Base-by-base conservation (phyloP, 495 filamentous ascomycete genomes). In the Hypoxylon trugodes region DNA sequence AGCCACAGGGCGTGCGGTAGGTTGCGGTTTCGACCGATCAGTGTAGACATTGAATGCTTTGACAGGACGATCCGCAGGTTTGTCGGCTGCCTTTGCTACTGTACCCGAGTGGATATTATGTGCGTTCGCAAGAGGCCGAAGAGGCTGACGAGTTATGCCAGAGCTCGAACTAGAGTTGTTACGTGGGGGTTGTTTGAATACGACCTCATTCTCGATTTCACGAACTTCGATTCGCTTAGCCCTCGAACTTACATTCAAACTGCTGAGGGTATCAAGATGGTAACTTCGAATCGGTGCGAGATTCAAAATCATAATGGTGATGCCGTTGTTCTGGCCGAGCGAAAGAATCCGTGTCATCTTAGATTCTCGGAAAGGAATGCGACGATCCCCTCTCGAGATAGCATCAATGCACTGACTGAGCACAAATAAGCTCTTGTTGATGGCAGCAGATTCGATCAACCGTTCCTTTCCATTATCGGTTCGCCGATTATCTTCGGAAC, bases 261-360 rank as follows among this genome's bases (percentile, higher is more conserved):
- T 96, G 73, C 90, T 94, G 4, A 98, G 81, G 0, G 95, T 97
- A 73, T 98, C 95, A 42, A 97, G 79, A 64, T 98, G 95, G 67
- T 96, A 98, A 55, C 88, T 92, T 63, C 86, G 87, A 45, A 90
- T 81, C 4, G 90, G 92, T 0, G 95, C 93, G 0, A 98, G 83
- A 69, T 97, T 98, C 32, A 98, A 81, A 53, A 98, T 95, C 95
- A 98, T 98, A 54, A 98, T 81, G 0, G 93, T 97, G 37, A 96
- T 82, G 9, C 95, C 94, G 61, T 97, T 93, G 73, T 98, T 98
- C 75, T 98, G 95, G 0, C 95, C 95, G 8, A 97, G 78, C 0
- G 89, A 93, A 24, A 98, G 73, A 26, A 98, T 97, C 30, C 95
- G 83, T 3, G 95, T 98, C 95, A 98, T 97, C 79, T 98, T 98